Conservation (phyloP, 2,329 filamentous ascomycete genomes). For the Verruconis gallopava region DNA sequence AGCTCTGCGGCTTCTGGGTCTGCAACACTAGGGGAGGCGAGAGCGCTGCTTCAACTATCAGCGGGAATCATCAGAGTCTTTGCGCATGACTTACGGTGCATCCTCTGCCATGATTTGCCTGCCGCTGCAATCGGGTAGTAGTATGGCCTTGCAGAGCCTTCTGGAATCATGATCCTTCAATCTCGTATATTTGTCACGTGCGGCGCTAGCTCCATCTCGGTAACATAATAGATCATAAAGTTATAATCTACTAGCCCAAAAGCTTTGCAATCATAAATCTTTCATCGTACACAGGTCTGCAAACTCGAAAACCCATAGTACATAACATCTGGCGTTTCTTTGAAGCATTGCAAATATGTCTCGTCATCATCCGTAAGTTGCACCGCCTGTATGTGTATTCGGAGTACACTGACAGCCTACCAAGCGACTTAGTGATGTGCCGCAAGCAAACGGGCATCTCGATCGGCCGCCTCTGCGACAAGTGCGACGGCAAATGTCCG, state of each 20-base stretch:
- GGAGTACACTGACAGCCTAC: conserved; percentile 14
- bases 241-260: too few relatives aligned
- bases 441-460: conserved; percentile 96
- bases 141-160: background rate
- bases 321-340: too few relatives aligned
- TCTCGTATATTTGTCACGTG: too few relatives aligned
- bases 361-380: conserved; percentile 75
- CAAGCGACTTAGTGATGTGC: conserved; percentile 95
- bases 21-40: conserved; percentile 43
- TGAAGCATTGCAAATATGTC: too few relatives aligned
- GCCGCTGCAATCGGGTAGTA: too few relatives aligned
- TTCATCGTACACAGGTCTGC: too few relatives aligned
- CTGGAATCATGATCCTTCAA: background rate
- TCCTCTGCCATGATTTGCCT: conserved; percentile 13
- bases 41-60: too few relatives aligned
- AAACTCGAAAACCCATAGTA: too few relatives aligned
- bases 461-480: conserved; percentile 97
- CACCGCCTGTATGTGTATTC: conserved; percentile 9
- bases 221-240: too few relatives aligned
- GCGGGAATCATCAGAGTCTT: too few relatives aligned
- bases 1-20: conserved; percentile 31
- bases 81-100: conserved; percentile 8
- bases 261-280: too few relatives aligned
- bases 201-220: background rate
- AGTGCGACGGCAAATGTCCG: conserved; percentile 98